Evolutionary conservation across 2,329 filamentous ascomycete species (phyloP).

Genomic region (Neonectria hederae): DNA sequence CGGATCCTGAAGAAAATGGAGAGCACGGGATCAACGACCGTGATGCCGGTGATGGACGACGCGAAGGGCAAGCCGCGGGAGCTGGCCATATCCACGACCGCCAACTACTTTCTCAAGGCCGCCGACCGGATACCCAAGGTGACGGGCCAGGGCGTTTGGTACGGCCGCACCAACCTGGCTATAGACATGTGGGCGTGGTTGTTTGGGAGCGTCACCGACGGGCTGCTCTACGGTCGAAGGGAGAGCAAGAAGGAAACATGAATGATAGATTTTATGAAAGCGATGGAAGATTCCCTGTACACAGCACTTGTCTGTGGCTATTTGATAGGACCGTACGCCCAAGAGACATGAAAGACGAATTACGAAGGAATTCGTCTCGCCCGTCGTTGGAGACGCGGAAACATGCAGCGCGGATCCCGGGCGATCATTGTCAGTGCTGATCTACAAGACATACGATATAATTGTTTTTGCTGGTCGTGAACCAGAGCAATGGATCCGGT

Average conservation of each 20-base stretch:
- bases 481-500: too few relatives aligned
- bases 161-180: constrained; percentile 45
- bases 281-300: neutral
- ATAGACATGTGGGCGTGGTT: constrained; percentile 44
- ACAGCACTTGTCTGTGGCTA: neutral
- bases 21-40: constrained; percentile 53
- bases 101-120: constrained; percentile 50
- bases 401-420: neutral
- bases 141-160: constrained; percentile 49
- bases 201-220: constrained; percentile 45
- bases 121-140: constrained; percentile 49
- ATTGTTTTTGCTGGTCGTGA: neutral
- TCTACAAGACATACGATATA: neutral
- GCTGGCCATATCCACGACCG: constrained; percentile 42
- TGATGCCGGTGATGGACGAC: constrained; percentile 54
- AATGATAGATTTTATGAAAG: neutral
- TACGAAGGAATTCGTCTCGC: neutral
- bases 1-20: constrained; percentile 65
- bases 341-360: neutral
- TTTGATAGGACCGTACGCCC: neutral
- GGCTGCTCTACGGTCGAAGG: constrained; percentile 43
- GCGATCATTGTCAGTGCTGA: neutral
- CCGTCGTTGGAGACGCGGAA: neutral
- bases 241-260: constrained; percentile 38
- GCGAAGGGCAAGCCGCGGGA: constrained; percentile 37